Percentiles rank a stretch among this genome's conserved stretches.
Conservation (phyloP, 1,284 basidiomycete species). For the Trichosporon inkin region DNA sequence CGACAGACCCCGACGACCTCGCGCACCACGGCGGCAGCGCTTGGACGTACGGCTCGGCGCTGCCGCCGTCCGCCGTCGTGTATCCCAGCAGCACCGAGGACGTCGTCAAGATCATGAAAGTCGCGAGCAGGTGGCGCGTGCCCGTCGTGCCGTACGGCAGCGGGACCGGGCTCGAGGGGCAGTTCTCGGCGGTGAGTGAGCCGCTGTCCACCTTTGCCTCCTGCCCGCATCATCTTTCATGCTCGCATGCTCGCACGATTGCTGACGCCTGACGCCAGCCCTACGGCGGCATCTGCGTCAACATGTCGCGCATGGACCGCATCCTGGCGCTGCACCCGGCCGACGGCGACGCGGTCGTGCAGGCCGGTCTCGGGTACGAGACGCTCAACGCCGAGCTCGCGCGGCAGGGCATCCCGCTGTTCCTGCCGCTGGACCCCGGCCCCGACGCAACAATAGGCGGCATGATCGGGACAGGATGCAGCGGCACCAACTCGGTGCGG, state of each 20-base stretch:
- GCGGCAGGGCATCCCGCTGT: constrained; percentile 67
- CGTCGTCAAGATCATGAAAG: constrained; percentile 33
- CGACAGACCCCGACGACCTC: constrained; percentile 13
- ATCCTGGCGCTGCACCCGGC: constrained; percentile 62
- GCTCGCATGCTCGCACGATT: not conserved
- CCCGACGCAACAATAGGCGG: constrained; percentile 76
- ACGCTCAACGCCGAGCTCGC: constrained; percentile 70
- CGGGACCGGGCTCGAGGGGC: constrained; percentile 40
- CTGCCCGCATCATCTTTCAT: too few species aligned
- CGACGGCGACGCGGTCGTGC: constrained; percentile 74
- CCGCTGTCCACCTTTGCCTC: too few species aligned
- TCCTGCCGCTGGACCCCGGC: constrained; percentile 72
- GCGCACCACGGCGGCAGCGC: constrained; percentile 12
- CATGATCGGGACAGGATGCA: constrained; percentile 72
- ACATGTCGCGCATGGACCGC: constrained; percentile 74
- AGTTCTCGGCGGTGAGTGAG: constrained; percentile 28
- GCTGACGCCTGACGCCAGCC: constrained; percentile 22
- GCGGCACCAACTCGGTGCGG: constrained; percentile 71
- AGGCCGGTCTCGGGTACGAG: constrained; percentile 76
- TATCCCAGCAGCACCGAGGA: constrained; percentile 37
- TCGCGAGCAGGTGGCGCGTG: constrained; percentile 32
- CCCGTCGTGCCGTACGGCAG: constrained; percentile 43
- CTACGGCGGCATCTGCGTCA: constrained; percentile 71
- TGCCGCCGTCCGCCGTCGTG: constrained; percentile 27
- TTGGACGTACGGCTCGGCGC: constrained; percentile 11